Percentiles rank a stretch among this genome's conserved stretches.
Conservation (phyloP, 305 asterid genomes). For the Coffea humblotiana region DNA sequence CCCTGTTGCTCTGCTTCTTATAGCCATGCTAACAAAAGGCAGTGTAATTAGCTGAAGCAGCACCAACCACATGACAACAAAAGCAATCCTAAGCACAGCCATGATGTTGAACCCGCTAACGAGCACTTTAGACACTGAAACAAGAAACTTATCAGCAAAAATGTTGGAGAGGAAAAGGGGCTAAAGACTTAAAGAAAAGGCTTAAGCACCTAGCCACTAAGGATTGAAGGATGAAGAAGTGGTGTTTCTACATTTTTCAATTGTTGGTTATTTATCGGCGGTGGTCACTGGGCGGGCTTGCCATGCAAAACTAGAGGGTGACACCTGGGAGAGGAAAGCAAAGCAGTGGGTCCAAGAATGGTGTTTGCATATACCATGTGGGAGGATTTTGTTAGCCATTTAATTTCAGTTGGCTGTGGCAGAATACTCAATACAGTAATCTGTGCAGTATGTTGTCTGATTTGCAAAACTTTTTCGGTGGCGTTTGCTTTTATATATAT, state of each 20-base stretch:
- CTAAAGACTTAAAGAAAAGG: background rate
- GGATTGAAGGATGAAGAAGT: background rate
- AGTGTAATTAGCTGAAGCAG: conserved; percentile 30
- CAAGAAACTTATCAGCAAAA: background rate
- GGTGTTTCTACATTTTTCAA: no score
- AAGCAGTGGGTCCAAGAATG: conserved; percentile 33
- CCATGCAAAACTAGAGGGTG: conserved; percentile 58
- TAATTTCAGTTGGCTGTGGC: background rate
- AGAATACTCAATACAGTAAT: background rate
- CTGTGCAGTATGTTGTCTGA: background rate
- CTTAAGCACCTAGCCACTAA: background rate
- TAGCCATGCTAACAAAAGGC: conserved; percentile 23
- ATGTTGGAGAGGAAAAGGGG: background rate
- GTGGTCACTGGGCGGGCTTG: conserved; percentile 10
- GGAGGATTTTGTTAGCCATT: background rate
- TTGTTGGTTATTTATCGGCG: no score
- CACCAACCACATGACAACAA: conserved; percentile 27
- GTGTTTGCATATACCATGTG: conserved; percentile 19
- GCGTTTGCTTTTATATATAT: background rate
- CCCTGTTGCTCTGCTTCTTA: conserved; percentile 17
- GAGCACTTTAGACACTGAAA: background rate
- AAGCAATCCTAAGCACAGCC: conserved; percentile 25
- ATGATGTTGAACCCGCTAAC: conserved; percentile 20
- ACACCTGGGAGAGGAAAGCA: conserved; percentile 36
- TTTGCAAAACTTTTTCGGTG: background rate